Evolutionary conservation across 2,329 filamentous ascomycete genomes (phyloP), one percentile per base, ranked within the genome.

Genomic region (Hypoxylon sp.): DNA sequence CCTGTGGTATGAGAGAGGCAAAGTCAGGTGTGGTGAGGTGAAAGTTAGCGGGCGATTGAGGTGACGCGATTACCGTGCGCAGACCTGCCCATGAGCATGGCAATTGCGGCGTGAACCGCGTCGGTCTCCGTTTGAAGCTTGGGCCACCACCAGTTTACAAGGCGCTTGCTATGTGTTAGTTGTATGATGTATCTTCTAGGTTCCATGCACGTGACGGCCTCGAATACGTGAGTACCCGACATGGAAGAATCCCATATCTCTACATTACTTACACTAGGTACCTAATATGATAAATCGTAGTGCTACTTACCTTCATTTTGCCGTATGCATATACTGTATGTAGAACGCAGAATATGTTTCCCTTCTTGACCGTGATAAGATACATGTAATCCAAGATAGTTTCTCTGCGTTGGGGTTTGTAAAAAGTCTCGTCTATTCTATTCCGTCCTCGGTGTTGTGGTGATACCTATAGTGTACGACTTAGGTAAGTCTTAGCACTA

Each of bases 21-120:
- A 60, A 30, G 45, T 51, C 28, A 56, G 63, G 40, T 54, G 56
- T 54, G 28, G 30, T 54, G 45, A 53, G 49, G 52, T 61, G 53
- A 53, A 52, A 16, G 38, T 50, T 38, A 32, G 52, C 45, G 45
- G 58, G 44, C 26, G 33, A 30, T 12, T 18, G 28, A 46, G 54
- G 68, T 70, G 65, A 65, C 65, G 68, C 65, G 65, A 70, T 68
- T 68, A 68, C 56, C 59, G 59, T 49, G 59, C 60, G 67, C 48
- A 67, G 54, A 67, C 61, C 62, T 58, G 61, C 60, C 60, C 61
- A 67, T 32, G 33, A 61, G 36, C 36, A 49, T 61, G 45, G 57
- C 38, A 54, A 24, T 28, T 64, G 44, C 61, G 57, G 64, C 50
- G 45, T 64, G 54, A 59, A 60, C 61, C 67, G 64, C 61, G 64